Percentiles rank a stretch among this genome's conserved stretches.
These are phyloP conservation scores for Actinidia arguta DNA, from an alignment of 179 eudicot species.

Conservation along the genomic window DNA sequence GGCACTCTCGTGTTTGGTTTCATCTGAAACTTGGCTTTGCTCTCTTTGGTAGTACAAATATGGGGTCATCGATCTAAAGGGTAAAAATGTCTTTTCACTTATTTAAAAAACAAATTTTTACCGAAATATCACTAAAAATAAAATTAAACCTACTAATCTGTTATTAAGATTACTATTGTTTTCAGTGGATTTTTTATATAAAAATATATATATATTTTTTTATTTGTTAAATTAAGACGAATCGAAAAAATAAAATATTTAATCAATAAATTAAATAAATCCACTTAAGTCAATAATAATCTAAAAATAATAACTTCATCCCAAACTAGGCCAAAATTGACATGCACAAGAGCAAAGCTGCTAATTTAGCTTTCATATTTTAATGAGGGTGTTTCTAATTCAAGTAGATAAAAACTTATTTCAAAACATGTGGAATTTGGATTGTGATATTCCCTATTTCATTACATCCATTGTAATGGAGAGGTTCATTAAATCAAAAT, in stretches of 20 bases:
- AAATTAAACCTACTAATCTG: too few relatives aligned
- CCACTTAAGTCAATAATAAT: not conserved
- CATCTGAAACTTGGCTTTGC: constrained; percentile 99
- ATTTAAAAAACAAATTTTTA: too few relatives aligned
- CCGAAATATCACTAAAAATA: too few relatives aligned
- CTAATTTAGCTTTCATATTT: not conserved
- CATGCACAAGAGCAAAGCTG: not conserved
- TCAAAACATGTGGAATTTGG: not conserved
- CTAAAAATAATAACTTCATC: not conserved
- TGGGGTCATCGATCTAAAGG: not conserved
- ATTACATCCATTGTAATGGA: too few relatives aligned
- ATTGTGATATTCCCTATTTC: too few relatives aligned
- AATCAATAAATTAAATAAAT: not conserved
- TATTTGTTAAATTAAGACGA: too few relatives aligned
- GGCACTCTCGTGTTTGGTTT: constrained; percentile 98
- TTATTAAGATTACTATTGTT: too few relatives aligned
- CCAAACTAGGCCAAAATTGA: not conserved
- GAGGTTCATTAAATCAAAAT: too few relatives aligned
- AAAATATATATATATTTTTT: too few relatives aligned
- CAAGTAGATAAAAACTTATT: not conserved
- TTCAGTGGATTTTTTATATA: too few relatives aligned
- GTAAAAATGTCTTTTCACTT: not conserved
- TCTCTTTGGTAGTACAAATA: too few relatives aligned
- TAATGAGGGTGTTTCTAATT: not conserved
- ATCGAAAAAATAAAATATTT: too few relatives aligned